Evolutionary conservation across 139 green algal species (phyloP), one percentile per base, ranked within the genome.

Genomic region (Coelastrella sp.): DNA sequence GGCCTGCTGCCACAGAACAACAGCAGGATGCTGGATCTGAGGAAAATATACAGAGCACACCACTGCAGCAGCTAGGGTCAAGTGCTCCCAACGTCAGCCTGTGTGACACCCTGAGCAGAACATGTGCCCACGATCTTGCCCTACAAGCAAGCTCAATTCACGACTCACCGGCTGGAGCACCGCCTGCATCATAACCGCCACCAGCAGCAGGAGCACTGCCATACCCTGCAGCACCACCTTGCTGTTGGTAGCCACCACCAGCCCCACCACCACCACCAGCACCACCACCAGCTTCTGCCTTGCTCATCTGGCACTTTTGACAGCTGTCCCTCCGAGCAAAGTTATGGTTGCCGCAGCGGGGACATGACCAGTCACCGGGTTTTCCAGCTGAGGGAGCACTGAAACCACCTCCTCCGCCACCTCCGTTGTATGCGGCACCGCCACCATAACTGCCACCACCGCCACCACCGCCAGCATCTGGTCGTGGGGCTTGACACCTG

Each of bases 271-370:
- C 90, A 66, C 78, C 83, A 22, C 90, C 87, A 72, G 84, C 90
- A 56, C 84, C 85, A 17, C 86, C 90, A n/a, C n/a, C 24, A 11
- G 85, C 72, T 27, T 85, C 89, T 7, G 92, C 85, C 91, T 95
- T 96, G 68, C 91, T 89, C 10, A 90, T 94, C 65, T 92, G 85
- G 93, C 96, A 97, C 90, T 93, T 94, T 89, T 97, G 96, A 92
- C 96, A 98, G 9, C 75, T 79, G 80, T 87, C 89, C n/a, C 95
- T 92, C 49, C 93, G 94, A 0, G 94, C 95, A 82, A 96, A 98
- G 92, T 94, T 95, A 70, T 86, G 92, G 92, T 98, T 97, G 89
- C 94, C 93, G 91, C 96, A 98, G 58, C 78, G 87, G 24, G 92
- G 80, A 90, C 96, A 98, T 1, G 82, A 35, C 96, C 96, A 98